Percentiles rank a stretch among this genome's conserved stretches.
Evolutionary conservation across 2,329 filamentous ascomycete species (phyloP).

Genomic region (Exophiala sideris): DNA sequence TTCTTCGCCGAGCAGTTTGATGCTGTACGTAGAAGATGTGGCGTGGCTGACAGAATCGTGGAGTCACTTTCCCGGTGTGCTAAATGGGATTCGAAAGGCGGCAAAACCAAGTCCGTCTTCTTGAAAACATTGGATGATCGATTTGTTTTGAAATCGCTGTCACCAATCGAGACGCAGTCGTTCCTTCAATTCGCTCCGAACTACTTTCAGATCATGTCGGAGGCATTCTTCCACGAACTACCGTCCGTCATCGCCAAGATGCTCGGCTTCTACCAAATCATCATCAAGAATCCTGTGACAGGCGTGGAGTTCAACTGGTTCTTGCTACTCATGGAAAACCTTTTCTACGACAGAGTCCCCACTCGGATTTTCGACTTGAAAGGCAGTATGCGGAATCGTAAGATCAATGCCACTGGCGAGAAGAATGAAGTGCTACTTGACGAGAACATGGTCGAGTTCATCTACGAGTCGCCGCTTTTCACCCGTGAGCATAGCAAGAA

Average conservation of each 20-base stretch:
- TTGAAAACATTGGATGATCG: slow-evolving; percentile 94
- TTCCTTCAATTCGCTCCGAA: slow-evolving; percentile 94
- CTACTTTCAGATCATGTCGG: slow-evolving; percentile 96
- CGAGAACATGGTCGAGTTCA: slow-evolving; percentile 99
- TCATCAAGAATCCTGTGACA: slow-evolving; percentile 90
- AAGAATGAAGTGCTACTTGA: slow-evolving; percentile 94
- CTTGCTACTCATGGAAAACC: slow-evolving; percentile 91
- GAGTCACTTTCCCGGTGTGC: slow-evolving; percentile 92
- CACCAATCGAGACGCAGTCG: slow-evolving; percentile 84
- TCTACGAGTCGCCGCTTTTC: slow-evolving; percentile 94
- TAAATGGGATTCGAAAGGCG: slow-evolving; percentile 97
- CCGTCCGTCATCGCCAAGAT: slow-evolving; percentile 98
- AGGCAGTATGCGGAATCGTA: slow-evolving; percentile 96
- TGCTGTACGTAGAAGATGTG: slow-evolving; percentile 86
- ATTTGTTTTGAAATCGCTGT: slow-evolving; percentile 87
- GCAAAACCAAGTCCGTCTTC: slow-evolving; percentile 96
- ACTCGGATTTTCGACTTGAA: slow-evolving; percentile 94
- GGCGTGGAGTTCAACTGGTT: slow-evolving; percentile 94
- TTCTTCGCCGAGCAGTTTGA: slow-evolving; percentile 99
- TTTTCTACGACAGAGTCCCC: slow-evolving; percentile 91
- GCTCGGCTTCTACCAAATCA: slow-evolving; percentile 96
- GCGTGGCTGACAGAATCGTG: slow-evolving; percentile 87
- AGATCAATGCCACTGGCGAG: slow-evolving; percentile 92
- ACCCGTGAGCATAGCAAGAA: slow-evolving; percentile 95
- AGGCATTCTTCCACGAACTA: slow-evolving; percentile 90